A percentile compares a stretch with the other conserved stretches of the same genome.
These are phyloP conservation scores for Colletotrichum cordylinicola DNA, from an alignment of 2,329 filamentous ascomycete genomes.

Conservation along the genomic window DNA sequence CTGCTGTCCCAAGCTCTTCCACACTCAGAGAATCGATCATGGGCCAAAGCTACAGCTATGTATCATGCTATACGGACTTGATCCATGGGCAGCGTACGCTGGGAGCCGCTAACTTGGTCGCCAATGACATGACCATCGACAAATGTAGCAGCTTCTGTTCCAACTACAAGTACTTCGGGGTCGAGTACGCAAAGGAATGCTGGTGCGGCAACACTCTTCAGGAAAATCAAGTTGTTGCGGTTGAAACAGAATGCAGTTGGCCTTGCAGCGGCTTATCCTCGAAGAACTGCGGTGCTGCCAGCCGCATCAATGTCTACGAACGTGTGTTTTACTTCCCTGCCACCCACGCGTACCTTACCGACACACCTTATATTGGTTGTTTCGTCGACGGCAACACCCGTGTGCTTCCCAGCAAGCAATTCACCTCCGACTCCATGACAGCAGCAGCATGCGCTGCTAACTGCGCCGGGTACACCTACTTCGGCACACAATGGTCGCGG, in stretches of 20 bases:
- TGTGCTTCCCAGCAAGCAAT: conserved; percentile 33
- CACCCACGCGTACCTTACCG: background rate
- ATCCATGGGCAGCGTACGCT: conserved; percentile 37
- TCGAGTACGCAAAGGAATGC: conserved; percentile 25
- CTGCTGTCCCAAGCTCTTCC: background rate
- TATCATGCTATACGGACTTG: background rate
- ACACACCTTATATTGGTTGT: background rate
- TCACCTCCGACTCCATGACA: conserved; percentile 39
- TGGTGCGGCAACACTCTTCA: conserved; percentile 19
- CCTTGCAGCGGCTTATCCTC: background rate
- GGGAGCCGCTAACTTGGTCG: conserved; percentile 41
- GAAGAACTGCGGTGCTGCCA: background rate
- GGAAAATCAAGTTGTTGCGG: background rate
- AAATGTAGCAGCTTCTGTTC: conserved; percentile 57
- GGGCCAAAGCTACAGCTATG: background rate
- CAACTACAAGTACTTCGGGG: conserved; percentile 7
- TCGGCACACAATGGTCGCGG: conserved; percentile 50
- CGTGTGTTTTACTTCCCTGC: background rate
- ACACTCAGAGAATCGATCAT: background rate
- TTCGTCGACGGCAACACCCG: conserved; percentile 15
- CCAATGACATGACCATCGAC: conserved; percentile 50
- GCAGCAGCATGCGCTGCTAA: conserved; percentile 41
- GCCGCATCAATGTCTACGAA: background rate
- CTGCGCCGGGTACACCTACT: conserved; percentile 46
- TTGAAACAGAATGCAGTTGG: background rate